Evolutionary conservation across 225 moss, liverwort and hornwort genomes (phyloP).

Genomic region (Antitrichia curtipendula): DNA sequence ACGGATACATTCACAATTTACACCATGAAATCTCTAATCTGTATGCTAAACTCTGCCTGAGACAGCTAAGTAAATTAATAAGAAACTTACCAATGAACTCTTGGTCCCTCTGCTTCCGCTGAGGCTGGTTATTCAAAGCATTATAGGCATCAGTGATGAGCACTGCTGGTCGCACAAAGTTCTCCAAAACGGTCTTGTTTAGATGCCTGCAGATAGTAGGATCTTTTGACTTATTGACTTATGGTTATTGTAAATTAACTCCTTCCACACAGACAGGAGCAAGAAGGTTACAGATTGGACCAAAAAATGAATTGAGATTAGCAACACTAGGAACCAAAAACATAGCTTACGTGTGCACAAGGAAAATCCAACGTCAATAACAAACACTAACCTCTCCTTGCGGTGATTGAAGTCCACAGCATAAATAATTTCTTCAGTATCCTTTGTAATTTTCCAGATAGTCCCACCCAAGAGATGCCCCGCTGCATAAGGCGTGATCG

Average conservation of each 20-base stretch:
- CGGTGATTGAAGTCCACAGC: constrained; percentile 98
- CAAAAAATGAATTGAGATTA: neutral
- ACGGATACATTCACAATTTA: neutral
- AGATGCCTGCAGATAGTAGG: constrained; percentile 53
- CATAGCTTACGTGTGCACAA: neutral
- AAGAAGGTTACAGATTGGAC: neutral
- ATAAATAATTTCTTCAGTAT: constrained; percentile 94
- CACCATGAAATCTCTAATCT: neutral
- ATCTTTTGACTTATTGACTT: neutral
- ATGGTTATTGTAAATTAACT: neutral
- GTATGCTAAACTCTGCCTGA: neutral
- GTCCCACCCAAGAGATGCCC: constrained; percentile 94
- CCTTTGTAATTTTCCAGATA: constrained; percentile 93
- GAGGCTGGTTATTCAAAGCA: constrained; percentile 89
- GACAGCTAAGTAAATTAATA: neutral
- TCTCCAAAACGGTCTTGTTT: constrained; percentile 87
- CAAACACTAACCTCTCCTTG: constrained; percentile 65
- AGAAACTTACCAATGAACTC: constrained; percentile 60
- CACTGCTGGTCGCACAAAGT: constrained; percentile 87
- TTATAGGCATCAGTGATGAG: constrained; percentile 95
- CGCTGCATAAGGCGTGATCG: constrained; percentile 91
- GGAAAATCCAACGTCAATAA: neutral
- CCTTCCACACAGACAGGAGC: neutral
- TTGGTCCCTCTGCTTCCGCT: constrained; percentile 81
- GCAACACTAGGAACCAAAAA: neutral